Evolutionary conservation across 2,329 filamentous ascomycete species (phyloP).

Genomic region (Ascocoryne sarcoides): DNA sequence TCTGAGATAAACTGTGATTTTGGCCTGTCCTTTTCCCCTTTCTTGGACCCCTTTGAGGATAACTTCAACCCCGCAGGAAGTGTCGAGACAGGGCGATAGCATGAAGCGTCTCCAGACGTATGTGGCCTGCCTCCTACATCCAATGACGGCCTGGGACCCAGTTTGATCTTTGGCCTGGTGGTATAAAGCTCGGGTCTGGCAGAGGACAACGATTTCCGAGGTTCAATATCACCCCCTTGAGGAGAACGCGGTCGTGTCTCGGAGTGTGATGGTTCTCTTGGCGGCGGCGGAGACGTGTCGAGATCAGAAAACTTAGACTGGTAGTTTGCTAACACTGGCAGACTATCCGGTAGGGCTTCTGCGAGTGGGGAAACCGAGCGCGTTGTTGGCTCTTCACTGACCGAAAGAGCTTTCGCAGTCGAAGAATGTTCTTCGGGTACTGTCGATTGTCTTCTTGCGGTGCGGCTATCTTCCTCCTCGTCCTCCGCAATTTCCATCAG

Average conservation of each 20-base stretch:
- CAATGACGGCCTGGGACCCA: conserved; percentile 74
- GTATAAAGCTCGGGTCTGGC: conserved; percentile 42
- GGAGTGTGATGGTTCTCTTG: conserved; percentile 11
- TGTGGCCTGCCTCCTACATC: conserved; percentile 55
- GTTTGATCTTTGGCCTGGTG: conserved; percentile 74
- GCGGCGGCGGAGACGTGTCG: conserved; percentile 8
- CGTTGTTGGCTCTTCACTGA: conserved; percentile 9
- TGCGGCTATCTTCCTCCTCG: conserved; percentile 52
- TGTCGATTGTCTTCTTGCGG: conserved; percentile 46
- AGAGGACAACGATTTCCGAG: conserved; percentile 39
- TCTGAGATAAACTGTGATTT: conserved; percentile 30
- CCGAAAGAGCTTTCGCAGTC: conserved; percentile 20
- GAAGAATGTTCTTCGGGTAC: conserved; percentile 36
- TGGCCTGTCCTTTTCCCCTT: conserved; percentile 33
- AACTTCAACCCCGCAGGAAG: conserved; percentile 74
- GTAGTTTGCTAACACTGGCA: conserved; percentile 9
- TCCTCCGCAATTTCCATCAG: conserved; percentile 93
- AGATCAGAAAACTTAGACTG: conserved; percentile 13
- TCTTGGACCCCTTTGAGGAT: conserved; percentile 50
- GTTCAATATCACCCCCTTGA: conserved; percentile 16
- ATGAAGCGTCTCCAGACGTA: conserved; percentile 47
- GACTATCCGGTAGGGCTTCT: conserved; percentile 10
- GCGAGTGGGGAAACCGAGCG: conserved; percentile 6
- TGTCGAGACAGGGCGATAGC: conserved; percentile 64
- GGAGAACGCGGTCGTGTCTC: conserved; percentile 15